Percentiles rank a stretch among this genome's conserved stretches.
Conservation (phyloP, 257 asterid genomes). For the Orobanche coerulescens region DNA sequence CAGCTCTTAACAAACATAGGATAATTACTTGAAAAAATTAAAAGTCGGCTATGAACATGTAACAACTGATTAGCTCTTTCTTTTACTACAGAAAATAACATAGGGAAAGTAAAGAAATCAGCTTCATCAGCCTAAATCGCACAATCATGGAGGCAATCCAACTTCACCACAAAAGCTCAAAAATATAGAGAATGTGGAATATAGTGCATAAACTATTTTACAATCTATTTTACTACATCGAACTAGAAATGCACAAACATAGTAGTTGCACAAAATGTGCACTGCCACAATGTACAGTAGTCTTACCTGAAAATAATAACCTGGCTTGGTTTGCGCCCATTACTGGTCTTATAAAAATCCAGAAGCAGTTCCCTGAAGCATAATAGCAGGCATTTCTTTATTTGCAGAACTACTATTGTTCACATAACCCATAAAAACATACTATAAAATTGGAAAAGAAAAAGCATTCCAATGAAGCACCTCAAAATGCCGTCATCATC, state of each 20-base stretch:
- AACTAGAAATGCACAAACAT: not conserved
- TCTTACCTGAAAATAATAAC: slow-evolving; percentile 80
- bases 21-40: not conserved
- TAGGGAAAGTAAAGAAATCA: slow-evolving; percentile 12
- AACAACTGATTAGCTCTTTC: not conserved
- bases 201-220: not conserved
- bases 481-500: slow-evolving; percentile 89
- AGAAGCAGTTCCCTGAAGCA: slow-evolving; percentile 75
- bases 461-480: slow-evolving; percentile 27
- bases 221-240: not conserved
- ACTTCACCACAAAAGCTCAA: not conserved
- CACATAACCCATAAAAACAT: not conserved
- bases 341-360: slow-evolving; percentile 72
- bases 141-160: not conserved
- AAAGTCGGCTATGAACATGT: not conserved
- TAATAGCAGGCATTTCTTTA: slow-evolving; percentile 14
- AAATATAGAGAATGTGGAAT: not conserved
- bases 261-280: not conserved
- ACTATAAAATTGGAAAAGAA: slow-evolving; percentile 14
- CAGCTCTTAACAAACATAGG: not conserved
- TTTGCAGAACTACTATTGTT: not conserved
- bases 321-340: slow-evolving; percentile 68
- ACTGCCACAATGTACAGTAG: slow-evolving; percentile 5
- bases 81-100: not conserved
- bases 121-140: slow-evolving; percentile 11